A percentile compares a stretch with the other conserved stretches of the same genome.
Evolutionary conservation across 768 basidiomycete species (phyloP).

Genomic region (Suillus hirtellus): DNA sequence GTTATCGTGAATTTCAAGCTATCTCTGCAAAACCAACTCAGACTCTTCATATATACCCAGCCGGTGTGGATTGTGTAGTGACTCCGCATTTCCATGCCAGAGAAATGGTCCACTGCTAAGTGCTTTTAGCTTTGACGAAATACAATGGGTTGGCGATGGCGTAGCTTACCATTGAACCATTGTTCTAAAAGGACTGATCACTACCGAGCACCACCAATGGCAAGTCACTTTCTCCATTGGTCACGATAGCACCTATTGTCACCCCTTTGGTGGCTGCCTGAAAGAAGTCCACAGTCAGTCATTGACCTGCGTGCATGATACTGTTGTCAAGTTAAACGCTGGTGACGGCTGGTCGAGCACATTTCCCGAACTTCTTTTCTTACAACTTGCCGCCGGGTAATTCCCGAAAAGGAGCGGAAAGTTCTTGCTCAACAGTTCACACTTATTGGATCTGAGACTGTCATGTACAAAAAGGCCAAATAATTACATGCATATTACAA

Average conservation of each 20-base stretch:
- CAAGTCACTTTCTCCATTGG: not conserved
- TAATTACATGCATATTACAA: not conserved
- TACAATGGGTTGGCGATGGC: not conserved
- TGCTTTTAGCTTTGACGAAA: constrained; percentile 2
- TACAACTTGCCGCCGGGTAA: too few species aligned
- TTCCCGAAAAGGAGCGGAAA: too few species aligned
- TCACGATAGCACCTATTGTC: not conserved
- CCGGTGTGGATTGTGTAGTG: not conserved
- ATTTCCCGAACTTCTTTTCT: too few species aligned
- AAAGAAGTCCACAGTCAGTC: not conserved
- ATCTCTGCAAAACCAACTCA: not conserved
- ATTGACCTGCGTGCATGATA: not conserved
- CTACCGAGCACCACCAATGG: not conserved
- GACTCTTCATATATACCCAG: constrained; percentile 2
- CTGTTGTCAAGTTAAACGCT: too few species aligned
- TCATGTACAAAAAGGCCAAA: not conserved
- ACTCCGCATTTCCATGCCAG: not conserved
- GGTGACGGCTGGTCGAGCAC: too few species aligned
- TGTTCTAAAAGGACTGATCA: not conserved
- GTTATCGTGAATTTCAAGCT: not conserved
- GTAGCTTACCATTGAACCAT: not conserved
- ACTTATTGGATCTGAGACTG: not conserved
- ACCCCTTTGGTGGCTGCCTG: not conserved
- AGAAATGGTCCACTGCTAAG: not conserved
- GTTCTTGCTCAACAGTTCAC: not conserved